A percentile compares a stretch with the other conserved stretches of the same genome.
These are phyloP conservation scores for Cyberlindnera saturnus DNA, from an alignment of 805 yeast species.

Conservation along the genomic window DNA sequence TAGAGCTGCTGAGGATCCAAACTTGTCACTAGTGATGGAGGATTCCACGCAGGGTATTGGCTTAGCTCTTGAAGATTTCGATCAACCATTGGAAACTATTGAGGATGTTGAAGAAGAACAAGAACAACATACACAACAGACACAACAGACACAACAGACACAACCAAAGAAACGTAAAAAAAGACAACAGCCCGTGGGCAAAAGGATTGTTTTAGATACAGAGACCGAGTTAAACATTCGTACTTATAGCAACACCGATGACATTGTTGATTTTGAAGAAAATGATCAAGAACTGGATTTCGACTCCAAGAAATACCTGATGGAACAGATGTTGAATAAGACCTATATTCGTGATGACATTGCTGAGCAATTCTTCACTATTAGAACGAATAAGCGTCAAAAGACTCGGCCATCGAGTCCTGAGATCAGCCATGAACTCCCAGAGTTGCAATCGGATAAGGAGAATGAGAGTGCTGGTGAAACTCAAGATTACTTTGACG, in stretches of 20 bases:
- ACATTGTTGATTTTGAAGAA: constrained; percentile 3
- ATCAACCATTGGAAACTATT: constrained; percentile 15
- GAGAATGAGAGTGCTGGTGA: constrained; percentile 2
- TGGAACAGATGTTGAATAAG: constrained; percentile 13
- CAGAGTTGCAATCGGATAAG: constrained; percentile 15
- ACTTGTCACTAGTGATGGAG: constrained; percentile 14
- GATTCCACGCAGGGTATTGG: constrained; percentile 11
- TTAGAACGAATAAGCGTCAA: constrained; percentile 17
- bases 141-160: constrained; percentile 4
- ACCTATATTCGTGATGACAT: constrained; percentile 14
- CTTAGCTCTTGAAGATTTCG: constrained; percentile 9
- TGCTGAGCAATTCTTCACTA: constrained; percentile 9
- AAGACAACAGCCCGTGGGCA: constrained; percentile 6
- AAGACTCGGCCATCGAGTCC: constrained; percentile 12
- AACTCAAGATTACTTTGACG: constrained; percentile 7
- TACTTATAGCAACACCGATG: constrained; percentile 13
- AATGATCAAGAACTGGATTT: constrained; percentile 4
- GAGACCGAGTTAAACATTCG: constrained; percentile 21
- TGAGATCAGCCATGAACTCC: constrained; percentile 10
- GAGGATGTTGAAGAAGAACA: constrained; percentile 14
- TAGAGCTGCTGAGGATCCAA: constrained; percentile 13
- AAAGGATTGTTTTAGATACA: constrained; percentile 19
- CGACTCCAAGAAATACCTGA: constrained; percentile 14
- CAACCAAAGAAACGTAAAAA: constrained; percentile 7
- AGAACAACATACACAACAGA: constrained; percentile 7